These are phyloP conservation scores for Plasmopara viticola DNA, from an alignment of 352 stramenopile genomes.

Conservation along the genomic window DNA sequence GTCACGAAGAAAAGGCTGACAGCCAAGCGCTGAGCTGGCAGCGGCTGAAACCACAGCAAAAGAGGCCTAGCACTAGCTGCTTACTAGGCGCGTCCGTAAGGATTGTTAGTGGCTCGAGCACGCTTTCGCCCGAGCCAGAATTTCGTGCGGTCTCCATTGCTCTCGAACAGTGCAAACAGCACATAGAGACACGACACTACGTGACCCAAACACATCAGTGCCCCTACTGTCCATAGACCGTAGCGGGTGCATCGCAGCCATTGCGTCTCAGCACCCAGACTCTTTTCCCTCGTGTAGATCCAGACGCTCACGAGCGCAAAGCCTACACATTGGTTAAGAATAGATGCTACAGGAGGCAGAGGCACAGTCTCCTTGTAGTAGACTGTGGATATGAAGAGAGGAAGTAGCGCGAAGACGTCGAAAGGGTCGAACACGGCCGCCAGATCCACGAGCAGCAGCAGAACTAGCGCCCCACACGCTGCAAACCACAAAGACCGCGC, in stretches of 20 bases:
- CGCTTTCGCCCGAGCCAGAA: conserved; percentile 60
- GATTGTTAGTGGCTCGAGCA: conserved; percentile 3
- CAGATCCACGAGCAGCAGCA: conserved; percentile 59
- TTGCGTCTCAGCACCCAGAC: conserved; percentile 11
- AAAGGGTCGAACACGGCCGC: conserved; percentile 28
- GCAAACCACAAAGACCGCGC: conserved; percentile 41
- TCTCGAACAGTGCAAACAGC: conserved; percentile 63
- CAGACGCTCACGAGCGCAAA: conserved; percentile 38
- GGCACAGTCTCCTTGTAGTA: conserved; percentile 16
- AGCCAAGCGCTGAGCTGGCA: neutral
- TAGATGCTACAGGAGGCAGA: conserved; percentile 22
- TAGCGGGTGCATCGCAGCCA: conserved; percentile 17
- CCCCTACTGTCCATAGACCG: conserved; percentile 16
- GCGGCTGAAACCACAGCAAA: conserved; percentile 5
- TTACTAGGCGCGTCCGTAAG: conserved; percentile 21
- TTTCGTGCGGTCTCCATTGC: conserved; percentile 50
- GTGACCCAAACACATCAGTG: conserved; percentile 48
- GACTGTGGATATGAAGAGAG: conserved; percentile 9
- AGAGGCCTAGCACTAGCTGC: neutral
- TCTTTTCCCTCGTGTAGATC: conserved; percentile 48
- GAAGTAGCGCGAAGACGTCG: conserved; percentile 38
- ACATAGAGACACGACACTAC: conserved; percentile 58
- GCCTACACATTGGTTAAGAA: conserved; percentile 45
- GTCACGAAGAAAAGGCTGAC: too few species aligned
- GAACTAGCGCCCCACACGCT: conserved; percentile 28